phyloP scores from a whole-genome alignment of 768 basidiomycete genomes.

The Boletus pseudopeckii region DNA sequence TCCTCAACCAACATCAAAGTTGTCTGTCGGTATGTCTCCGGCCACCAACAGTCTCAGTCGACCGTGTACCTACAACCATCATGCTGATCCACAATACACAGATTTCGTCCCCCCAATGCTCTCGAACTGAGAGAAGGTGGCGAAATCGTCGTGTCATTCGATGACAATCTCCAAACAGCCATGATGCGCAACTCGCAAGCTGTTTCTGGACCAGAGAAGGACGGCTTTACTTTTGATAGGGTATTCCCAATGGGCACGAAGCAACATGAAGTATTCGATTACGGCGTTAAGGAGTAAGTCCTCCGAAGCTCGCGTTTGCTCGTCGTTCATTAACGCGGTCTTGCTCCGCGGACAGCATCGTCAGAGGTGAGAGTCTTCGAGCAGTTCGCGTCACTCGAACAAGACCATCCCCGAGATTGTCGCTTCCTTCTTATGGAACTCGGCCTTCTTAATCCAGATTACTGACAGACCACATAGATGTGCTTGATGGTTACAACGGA shows the following conservation, averaged over 20 bases:
- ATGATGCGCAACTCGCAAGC: constrained; percentile 68
- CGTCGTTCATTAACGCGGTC: constrained; percentile 18
- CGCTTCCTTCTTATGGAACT: not conserved
- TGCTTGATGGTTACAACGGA: constrained; percentile 97
- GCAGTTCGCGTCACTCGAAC: not conserved
- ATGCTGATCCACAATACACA: constrained; percentile 29
- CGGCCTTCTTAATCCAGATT: not conserved
- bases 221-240: constrained; percentile 97
- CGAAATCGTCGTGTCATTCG: constrained; percentile 86
- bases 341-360: constrained; percentile 54
- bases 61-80: not conserved
- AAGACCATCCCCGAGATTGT: constrained; percentile 3
- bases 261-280: constrained; percentile 96
- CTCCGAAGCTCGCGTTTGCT: not conserved
- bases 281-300: constrained; percentile 93
- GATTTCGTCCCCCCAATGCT: constrained; percentile 93
- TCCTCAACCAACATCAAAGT: constrained; percentile 93
- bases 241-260: constrained; percentile 91
- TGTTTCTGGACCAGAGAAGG: constrained; percentile 84
- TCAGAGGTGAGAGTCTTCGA: constrained; percentile 62
- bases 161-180: constrained; percentile 81
- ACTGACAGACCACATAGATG: constrained; percentile 56
- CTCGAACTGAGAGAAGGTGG: constrained; percentile 86
- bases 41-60: constrained; percentile 2
- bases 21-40: constrained; percentile 85